Base-by-base conservation (phyloP, 768 basidiomycete species). In the Asterophora parasitica region DNA sequence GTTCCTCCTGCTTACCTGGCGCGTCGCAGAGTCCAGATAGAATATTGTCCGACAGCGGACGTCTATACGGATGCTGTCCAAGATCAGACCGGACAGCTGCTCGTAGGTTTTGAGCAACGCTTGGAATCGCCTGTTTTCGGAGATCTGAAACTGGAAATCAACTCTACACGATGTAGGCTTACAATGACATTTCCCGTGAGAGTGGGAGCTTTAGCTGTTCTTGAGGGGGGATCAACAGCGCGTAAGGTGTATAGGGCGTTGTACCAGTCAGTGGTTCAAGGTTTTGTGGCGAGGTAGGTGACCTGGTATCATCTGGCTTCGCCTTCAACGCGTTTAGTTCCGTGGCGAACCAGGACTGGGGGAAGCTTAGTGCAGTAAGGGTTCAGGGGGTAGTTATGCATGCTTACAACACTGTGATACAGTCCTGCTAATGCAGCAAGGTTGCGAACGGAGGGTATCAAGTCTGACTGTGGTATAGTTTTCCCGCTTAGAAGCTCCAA, bases 171-270 rank as follows among this genome's bases (percentile, higher is more conserved):
- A 41, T 23, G 69, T 23, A 23, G 23, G 23, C 91, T 56, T 56
- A 94, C 94, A 93, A 62, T 12, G 84, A 75, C 93, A 95, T 97
- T 51, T 94, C 93, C 36, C 72, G 73, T 1, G 92, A 93, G 27
- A 97, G 71, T 3, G 92, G 88, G 4, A 97, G 71, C 47, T 70
- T 74, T 23, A 92, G 67, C 16, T 74, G 71, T 13, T 82, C 79
- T 23, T 73, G 63, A 8, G 72, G 56, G 13, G 65, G 52, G 17
- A 75, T 46, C 0, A 67, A 57, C n/a, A 80, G 74, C 11, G 76
- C 62, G 48, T 72, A 68, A 0, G 77, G 72, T 2, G 78, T 75
- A 38, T 70, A 69, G 1, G 76, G 70, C 5, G 74, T 72, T 15
- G 68, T 53, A n/a, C 73, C 77, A 13, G 76, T 76, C 23, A 70